Evolutionary conservation across 192 early-diverging fungal species (phyloP).

Genomic region (Rhizophagus prolifer): DNA sequence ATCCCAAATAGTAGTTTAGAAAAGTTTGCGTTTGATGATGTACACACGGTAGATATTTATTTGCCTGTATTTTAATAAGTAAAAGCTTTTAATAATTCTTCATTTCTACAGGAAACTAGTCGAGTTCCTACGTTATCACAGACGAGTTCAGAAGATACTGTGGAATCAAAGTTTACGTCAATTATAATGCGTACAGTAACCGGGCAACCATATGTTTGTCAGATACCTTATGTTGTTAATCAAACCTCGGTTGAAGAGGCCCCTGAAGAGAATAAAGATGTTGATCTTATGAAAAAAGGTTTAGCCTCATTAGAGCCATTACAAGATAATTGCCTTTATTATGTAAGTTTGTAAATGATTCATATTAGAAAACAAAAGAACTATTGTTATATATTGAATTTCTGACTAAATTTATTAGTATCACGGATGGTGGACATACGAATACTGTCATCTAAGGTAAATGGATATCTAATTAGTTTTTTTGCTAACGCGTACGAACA

Average conservation of each 20-base stretch:
- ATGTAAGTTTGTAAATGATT: slow-evolving; percentile 32
- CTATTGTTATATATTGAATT: background rate
- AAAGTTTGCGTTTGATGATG: background rate
- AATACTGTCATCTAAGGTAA: slow-evolving; percentile 71
- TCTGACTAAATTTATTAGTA: slow-evolving; percentile 16
- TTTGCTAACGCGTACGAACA: background rate
- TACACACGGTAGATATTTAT: background rate
- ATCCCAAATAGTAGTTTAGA: background rate
- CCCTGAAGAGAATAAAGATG: slow-evolving; percentile 34
- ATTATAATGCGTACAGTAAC: slow-evolving; percentile 43
- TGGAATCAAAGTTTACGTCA: slow-evolving; percentile 18
- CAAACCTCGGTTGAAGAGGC: slow-evolving; percentile 23
- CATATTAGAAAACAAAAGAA: background rate
- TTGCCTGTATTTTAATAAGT: background rate
- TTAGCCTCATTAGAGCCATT: slow-evolving; percentile 55
- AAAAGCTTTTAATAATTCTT: background rate
- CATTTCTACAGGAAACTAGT: background rate
- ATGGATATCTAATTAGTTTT: background rate
- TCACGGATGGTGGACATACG: slow-evolving; percentile 75
- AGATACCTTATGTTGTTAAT: slow-evolving; percentile 48
- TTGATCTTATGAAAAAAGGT: slow-evolving; percentile 51
- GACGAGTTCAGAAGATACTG: background rate
- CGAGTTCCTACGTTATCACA: background rate
- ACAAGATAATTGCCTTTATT: slow-evolving; percentile 49
- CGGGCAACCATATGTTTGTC: slow-evolving; percentile 53